Percentiles rank a stretch among this genome's conserved stretches.
These are phyloP conservation scores for Kazachstania africana DNA, from an alignment of 805 yeast genomes.

Conservation along the genomic window DNA sequence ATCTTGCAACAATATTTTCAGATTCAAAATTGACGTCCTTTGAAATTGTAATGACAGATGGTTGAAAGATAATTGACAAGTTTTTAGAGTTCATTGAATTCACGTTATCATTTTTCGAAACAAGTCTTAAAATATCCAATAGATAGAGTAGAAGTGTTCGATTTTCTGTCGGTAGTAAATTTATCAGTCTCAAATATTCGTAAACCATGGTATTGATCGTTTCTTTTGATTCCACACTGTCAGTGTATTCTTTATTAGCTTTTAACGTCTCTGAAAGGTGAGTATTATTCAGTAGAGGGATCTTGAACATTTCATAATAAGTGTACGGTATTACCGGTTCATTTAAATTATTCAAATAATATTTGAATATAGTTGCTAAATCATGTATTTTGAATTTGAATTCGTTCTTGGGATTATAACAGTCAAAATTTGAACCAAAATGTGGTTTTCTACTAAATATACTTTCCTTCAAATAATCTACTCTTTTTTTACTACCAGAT, in stretches of 20 bases:
- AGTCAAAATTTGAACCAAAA: conserved; percentile 57
- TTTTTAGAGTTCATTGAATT: conserved; percentile 87
- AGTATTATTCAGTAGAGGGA: conserved; percentile 45
- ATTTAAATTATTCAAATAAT: conserved; percentile 75
- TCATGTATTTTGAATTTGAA: conserved; percentile 90
- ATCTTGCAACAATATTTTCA: conserved; percentile 74
- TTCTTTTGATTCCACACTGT: too few relatives aligned
- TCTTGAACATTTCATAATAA: conserved; percentile 63
- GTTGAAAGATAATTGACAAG: conserved; percentile 91
- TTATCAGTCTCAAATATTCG: conserved; percentile 57
- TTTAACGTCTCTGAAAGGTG: too few relatives aligned
- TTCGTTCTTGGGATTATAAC: conserved; percentile 43
- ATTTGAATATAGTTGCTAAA: conserved; percentile 77
- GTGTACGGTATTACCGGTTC: conserved; percentile 81
- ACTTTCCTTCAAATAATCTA: conserved; percentile 65
- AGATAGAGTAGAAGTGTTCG: conserved; percentile 75
- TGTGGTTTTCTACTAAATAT: conserved; percentile 81
- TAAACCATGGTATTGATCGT: conserved; percentile 25
- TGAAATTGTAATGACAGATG: conserved; percentile 83
- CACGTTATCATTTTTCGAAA: conserved; percentile 56
- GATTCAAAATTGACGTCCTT: conserved; percentile 79
- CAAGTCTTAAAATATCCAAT: conserved; percentile 72
- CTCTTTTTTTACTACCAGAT: conserved; percentile 79
- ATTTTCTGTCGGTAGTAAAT: conserved; percentile 55
- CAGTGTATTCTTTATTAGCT: too few relatives aligned